Evolutionary conservation across 495 filamentous ascomycete species (phyloP).

Genomic region (Aspergillus cristatus): DNA sequence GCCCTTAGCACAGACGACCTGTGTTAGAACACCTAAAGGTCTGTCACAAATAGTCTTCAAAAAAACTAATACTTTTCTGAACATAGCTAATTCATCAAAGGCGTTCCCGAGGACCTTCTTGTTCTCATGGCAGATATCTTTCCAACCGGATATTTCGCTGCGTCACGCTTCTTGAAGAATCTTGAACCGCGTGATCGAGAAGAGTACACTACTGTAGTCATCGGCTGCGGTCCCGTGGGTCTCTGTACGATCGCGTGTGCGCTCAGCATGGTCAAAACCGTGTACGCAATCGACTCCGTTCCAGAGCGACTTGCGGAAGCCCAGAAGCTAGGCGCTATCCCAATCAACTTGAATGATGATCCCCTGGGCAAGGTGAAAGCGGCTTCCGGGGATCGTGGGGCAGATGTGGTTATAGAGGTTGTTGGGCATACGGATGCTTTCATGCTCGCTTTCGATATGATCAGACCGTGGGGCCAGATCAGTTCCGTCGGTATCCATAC

Average conservation of each 20-base stretch:
- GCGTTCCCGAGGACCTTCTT: constrained; percentile 61
- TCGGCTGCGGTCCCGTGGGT: constrained; percentile 82
- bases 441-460: constrained; percentile 66
- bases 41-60: not conserved
- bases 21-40: constrained; percentile 54
- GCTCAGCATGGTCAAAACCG: constrained; percentile 55
- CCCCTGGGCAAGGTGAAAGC: constrained; percentile 58
- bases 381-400: constrained; percentile 68
- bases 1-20: constrained; percentile 70
- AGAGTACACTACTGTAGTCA: constrained; percentile 60
- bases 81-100: not conserved
- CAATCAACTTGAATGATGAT: constrained; percentile 59
- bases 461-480: constrained; percentile 81
- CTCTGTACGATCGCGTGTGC: constrained; percentile 75
- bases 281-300: constrained; percentile 77
- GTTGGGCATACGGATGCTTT: constrained; percentile 73
- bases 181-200: constrained; percentile 43
- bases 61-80: not conserved
- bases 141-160: constrained; percentile 80
- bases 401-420: constrained; percentile 80
- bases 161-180: constrained; percentile 58
- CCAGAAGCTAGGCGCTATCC: constrained; percentile 62
- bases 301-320: constrained; percentile 64
- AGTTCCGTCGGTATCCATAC: constrained; percentile 85
- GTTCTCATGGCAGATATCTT: constrained; percentile 53